A percentile compares a stretch with the other conserved stretches of the same genome.
These are phyloP conservation scores for Glycyrrhiza uralensis DNA, from an alignment of 306 rosid genomes.

Conservation along the genomic window DNA sequence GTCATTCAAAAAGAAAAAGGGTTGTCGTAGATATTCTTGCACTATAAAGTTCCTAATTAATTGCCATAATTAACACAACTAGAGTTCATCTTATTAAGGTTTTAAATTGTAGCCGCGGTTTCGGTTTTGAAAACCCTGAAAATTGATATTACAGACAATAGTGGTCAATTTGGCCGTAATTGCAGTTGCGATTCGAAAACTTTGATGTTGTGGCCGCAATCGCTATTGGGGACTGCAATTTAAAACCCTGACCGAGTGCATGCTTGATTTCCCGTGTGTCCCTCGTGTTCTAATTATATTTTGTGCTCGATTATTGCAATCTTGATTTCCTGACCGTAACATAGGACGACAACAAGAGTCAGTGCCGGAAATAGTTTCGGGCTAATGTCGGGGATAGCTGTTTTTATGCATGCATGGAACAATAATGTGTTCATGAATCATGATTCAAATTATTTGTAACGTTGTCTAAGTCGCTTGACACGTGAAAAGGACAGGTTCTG, in stretches of 20 bases:
- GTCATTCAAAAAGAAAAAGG: conserved; percentile 25
- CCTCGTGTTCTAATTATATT: conserved; percentile 33
- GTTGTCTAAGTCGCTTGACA: not conserved
- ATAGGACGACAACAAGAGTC: conserved; percentile 44
- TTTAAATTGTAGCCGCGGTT: no score
- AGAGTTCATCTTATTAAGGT: no score
- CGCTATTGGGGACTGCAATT: no score
- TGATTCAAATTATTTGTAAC: not conserved
- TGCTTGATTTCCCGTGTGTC: conserved; percentile 22
- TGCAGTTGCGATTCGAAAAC: no score
- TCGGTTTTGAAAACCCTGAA: no score
- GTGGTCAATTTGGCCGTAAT: no score
- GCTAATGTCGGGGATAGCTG: conserved; percentile 14
- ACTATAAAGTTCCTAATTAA: conserved; percentile 24
- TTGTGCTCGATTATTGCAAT: conserved; percentile 40
- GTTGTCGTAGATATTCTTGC: conserved; percentile 29
- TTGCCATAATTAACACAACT: conserved; percentile 24
- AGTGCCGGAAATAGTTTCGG: conserved; percentile 40
- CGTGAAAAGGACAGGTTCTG: conserved; percentile 25
- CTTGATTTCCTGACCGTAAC: conserved; percentile 24
- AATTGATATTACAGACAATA: no score
- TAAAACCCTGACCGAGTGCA: conserved; percentile 2
- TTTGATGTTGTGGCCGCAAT: no score
- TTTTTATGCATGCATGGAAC: not conserved
- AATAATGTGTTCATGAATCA: not conserved